Evolutionary conservation across 371 early-diverging fungal genomes (phyloP), one percentile per base, ranked within the genome.

Genomic region (Mucor circinelloides): DNA sequence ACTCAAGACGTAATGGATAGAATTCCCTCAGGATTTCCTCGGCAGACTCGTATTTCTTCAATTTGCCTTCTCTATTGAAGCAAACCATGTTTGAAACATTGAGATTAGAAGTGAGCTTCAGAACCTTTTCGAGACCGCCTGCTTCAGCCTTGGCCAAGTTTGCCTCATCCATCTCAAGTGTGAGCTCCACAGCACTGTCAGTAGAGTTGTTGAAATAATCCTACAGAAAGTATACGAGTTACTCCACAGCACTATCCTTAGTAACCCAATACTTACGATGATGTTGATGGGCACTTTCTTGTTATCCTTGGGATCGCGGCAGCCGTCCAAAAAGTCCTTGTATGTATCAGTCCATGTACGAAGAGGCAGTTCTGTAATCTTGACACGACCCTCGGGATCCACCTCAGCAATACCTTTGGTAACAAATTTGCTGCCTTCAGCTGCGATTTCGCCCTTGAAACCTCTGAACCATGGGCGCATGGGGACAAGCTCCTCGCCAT

Each of bases 401-500:
- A 92, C 83, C 17, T 85, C 74, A 52, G 93, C 91, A 6, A 74
- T 79, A 23, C 99, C 99, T 6, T 83, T 78, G 2, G 93, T 85
- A 55, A 79, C 85, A 79, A 86, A 99, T 72, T 85, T 89, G 56
- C 89, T 88, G 23, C 78, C 67, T 2, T 70, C 82, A 36, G 80
- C 72, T 32, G 84, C 84, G 34, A 96, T 92, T 1, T 71, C 65
- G 3, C 97, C 96, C 74, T 85, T 87, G 79, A 99, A 99, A 1
- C 98, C 98, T 66, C 95, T 90, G 82, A 96, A 99, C 95, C 96
- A 99, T 2, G 99, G 99, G 0, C 77, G 68, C 97, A 99, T 97
- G 15, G 91, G 85, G 17, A 77, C 76, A 19, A 87, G 68, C 9
- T 91, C 90, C 72, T 95, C 83, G 27, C 85, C 92, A 6, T 88